Conservation (phyloP, 495 filamentous ascomycete genomes). For the Patellaria atrata region DNA sequence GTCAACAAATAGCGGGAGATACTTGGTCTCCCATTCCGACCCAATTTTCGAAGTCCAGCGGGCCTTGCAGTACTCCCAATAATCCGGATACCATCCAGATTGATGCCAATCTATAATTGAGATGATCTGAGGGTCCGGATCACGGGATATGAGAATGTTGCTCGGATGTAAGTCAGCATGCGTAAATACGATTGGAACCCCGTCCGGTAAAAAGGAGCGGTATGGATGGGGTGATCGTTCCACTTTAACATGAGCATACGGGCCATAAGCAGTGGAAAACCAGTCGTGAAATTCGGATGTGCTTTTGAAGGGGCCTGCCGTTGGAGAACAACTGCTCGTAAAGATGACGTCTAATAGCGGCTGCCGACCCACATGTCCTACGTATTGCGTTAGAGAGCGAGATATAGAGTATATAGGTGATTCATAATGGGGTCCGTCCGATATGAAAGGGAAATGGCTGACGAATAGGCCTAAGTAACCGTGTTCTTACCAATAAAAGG, state of each 20-base stretch:
- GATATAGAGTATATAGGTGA: too few species aligned
- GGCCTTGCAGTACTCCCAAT: slow-evolving; percentile 37
- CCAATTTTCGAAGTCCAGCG: slow-evolving; percentile 1
- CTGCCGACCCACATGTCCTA: slow-evolving; percentile 19
- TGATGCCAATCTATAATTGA: slow-evolving; percentile 36
- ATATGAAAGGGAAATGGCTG: too few species aligned
- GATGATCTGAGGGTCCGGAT: slow-evolving; percentile 22
- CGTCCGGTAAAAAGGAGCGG: slow-evolving; percentile 29
- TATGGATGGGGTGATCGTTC: slow-evolving; percentile 29
- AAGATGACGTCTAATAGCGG: too few species aligned
- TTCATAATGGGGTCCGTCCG: too few species aligned
- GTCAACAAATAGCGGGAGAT: slow-evolving; percentile 5
- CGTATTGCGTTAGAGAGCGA: slow-evolving; percentile 2
- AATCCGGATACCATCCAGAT: slow-evolving; percentile 34
- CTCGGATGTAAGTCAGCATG: slow-evolving; percentile 33
- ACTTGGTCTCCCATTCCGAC: slow-evolving; percentile 4
- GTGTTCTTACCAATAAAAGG: slow-evolving; percentile 22
- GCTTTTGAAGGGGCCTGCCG: slow-evolving; percentile 28
- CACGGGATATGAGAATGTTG: slow-evolving; percentile 31
- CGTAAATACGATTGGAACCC: slow-evolving; percentile 31
- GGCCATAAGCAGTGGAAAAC: slow-evolving; percentile 25
- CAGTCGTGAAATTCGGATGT: slow-evolving; percentile 34
- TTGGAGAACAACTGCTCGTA: too few species aligned
- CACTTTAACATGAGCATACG: slow-evolving; percentile 18
- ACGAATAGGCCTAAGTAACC: too few species aligned